phyloP scores from a whole-genome alignment of 2,329 filamentous ascomycete species.

The Nothophoma quercina region DNA sequence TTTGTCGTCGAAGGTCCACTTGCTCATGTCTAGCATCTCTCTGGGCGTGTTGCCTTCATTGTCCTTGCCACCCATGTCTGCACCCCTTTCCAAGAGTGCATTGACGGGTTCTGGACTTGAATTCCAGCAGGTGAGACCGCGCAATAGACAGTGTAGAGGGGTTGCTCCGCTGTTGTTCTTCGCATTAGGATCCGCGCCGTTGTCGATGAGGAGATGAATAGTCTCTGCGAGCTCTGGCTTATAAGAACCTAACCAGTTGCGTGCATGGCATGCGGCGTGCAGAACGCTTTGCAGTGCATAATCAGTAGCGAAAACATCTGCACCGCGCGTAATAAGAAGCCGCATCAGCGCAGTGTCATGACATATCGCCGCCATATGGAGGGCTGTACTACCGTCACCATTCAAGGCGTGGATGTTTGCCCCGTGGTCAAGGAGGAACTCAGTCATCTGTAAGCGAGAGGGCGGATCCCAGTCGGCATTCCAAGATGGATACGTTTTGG shows the following conservation, averaged over 20 bases:
- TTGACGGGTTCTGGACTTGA: not conserved
- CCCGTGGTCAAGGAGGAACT: not conserved
- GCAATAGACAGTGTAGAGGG: not conserved
- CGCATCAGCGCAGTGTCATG: not conserved
- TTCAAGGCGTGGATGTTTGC: not conserved
- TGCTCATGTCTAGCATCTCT: not conserved
- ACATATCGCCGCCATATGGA: not conserved
- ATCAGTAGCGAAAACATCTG: not conserved
- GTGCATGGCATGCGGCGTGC: not conserved
- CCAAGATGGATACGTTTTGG: not conserved
- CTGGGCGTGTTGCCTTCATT: not conserved
- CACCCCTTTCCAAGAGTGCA: slow-evolving; percentile 3
- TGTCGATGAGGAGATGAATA: not conserved
- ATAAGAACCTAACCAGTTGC: not conserved
- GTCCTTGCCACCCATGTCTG: not conserved
- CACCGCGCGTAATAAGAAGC: not conserved
- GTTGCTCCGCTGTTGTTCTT: not conserved
- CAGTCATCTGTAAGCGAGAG: not conserved
- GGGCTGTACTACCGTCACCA: not conserved
- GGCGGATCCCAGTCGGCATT: not conserved
- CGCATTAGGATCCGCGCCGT: not conserved
- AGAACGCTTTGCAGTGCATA: not conserved
- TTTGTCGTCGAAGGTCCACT: not conserved
- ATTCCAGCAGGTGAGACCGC: not conserved
- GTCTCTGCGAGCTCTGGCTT: not conserved